Conservation (phyloP, 441 rosid genomes). For the Pelargonium citronellum region DNA sequence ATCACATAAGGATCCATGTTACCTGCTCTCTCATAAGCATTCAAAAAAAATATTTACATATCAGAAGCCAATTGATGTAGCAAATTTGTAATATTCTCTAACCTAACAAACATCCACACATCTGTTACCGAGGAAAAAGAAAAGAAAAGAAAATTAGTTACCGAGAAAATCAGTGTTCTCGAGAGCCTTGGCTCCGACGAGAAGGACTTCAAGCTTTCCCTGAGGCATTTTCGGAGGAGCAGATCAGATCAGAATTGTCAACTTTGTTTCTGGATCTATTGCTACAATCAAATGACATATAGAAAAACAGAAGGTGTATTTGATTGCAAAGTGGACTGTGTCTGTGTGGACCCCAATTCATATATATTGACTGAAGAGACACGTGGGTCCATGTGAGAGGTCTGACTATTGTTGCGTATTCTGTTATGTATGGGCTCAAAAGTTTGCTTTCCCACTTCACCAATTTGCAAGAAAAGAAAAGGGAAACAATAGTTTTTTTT, state of each 20-base stretch:
- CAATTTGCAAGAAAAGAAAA: too few relatives aligned
- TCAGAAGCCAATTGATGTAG: too few relatives aligned
- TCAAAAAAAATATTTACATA: background rate
- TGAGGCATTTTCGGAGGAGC: conserved; percentile 24
- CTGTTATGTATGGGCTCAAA: too few relatives aligned
- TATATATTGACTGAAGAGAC: background rate
- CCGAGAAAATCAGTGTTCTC: conserved; percentile 42
- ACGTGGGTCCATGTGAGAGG: too few relatives aligned
- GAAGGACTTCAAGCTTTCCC: conserved; percentile 44
- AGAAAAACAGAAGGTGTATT: too few relatives aligned
- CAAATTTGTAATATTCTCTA: too few relatives aligned
- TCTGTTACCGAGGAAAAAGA: background rate
- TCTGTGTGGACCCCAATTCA: background rate
- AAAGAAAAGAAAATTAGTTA: conserved; percentile 13
- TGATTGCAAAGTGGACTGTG: background rate
- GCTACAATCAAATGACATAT: background rate
- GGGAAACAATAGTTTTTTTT: too few relatives aligned
- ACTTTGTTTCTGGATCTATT: background rate
- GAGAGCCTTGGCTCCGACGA: conserved; percentile 42
- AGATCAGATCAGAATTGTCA: background rate
- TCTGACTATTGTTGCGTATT: too few relatives aligned
- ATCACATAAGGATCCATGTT: conserved; percentile 61
- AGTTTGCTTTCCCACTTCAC: too few relatives aligned
- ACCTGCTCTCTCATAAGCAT: conserved; percentile 25
- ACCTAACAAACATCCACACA: too few relatives aligned